Evolutionary conservation across 441 rosid genomes (phyloP).

Genomic region (Breynia disticha): DNA sequence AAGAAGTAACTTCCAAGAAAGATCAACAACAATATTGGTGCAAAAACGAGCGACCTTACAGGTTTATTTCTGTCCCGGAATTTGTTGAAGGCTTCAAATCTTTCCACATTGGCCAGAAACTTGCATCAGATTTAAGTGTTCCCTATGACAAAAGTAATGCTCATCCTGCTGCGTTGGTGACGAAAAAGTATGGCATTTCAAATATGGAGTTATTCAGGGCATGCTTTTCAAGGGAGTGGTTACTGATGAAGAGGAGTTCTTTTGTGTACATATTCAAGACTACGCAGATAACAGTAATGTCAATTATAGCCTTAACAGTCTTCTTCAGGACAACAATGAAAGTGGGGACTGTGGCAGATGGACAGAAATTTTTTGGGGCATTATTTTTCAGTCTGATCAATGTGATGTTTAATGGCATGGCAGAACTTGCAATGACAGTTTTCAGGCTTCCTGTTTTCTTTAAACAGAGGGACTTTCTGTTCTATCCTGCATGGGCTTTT

Average conservation of each 20-base stretch:
- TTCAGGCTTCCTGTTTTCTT: slow-evolving; percentile 70
- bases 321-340: slow-evolving; percentile 54
- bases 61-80: slow-evolving; percentile 50
- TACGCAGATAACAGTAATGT: slow-evolving; percentile 53
- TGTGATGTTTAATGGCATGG: slow-evolving; percentile 79
- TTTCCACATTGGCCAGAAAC: slow-evolving; percentile 54
- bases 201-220: slow-evolving; percentile 59
- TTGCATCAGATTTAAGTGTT: slow-evolving; percentile 39
- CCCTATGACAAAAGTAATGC: slow-evolving; percentile 41
- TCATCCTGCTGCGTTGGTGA: slow-evolving; percentile 68
- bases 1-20: slow-evolving; percentile 88
- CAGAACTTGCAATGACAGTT: slow-evolving; percentile 59
- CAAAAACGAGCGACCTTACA: slow-evolving; percentile 41
- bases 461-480: slow-evolving; percentile 76
- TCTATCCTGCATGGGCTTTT: slow-evolving; percentile 80
- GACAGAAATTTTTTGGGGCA: slow-evolving; percentile 47
- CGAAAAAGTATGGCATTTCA: slow-evolving; percentile 48
- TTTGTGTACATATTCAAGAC: slow-evolving; percentile 71
- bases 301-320: slow-evolving; percentile 46
- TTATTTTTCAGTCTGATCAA: slow-evolving; percentile 42
- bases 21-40: slow-evolving; percentile 92
- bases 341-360: slow-evolving; percentile 41
- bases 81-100: slow-evolving; percentile 44
- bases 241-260: slow-evolving; percentile 59
- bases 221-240: slow-evolving; percentile 74